phyloP scores from a whole-genome alignment of 1,284 basidiomycete species.

The Neonothopanus nambi region DNA sequence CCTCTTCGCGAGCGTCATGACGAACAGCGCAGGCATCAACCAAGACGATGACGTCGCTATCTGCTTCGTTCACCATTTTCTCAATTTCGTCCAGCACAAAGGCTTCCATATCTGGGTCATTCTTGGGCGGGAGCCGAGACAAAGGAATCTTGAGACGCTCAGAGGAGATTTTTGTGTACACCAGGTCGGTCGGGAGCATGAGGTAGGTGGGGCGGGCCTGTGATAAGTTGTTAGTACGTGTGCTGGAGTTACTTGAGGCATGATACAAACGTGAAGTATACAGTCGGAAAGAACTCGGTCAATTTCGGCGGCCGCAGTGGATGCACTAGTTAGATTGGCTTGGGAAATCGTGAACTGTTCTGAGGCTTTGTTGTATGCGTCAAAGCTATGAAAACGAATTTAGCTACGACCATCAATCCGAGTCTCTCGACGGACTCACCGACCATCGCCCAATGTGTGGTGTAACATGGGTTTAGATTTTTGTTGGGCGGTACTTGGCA shows the following conservation, averaged over 20 bases:
- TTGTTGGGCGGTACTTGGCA: conserved; percentile 76
- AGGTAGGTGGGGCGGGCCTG: conserved; percentile 88
- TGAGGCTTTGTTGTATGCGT: conserved; percentile 79
- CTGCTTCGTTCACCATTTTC: conserved; percentile 61
- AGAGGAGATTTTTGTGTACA: conserved; percentile 67
- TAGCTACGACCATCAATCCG: not conserved
- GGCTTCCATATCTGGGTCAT: conserved; percentile 62
- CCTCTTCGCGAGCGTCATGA: conserved; percentile 72
- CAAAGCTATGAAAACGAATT: conserved; percentile 46
- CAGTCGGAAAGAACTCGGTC: conserved; percentile 81
- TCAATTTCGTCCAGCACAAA: conserved; percentile 78
- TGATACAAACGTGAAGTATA: conserved; percentile 53
- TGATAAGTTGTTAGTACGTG: not conserved
- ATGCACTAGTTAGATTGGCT: conserved; percentile 55
- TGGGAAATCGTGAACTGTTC: conserved; percentile 77
- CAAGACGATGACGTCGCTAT: conserved; percentile 72
- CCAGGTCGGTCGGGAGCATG: conserved; percentile 85
- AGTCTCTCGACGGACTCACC: conserved; percentile 36
- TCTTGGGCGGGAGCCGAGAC: conserved; percentile 46
- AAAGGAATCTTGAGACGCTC: conserved; percentile 68
- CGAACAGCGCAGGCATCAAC: conserved; percentile 89
- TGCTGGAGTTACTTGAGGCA: not conserved
- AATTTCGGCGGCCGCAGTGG: conserved; percentile 68
- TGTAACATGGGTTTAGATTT: conserved; percentile 73
- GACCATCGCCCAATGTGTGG: conserved; percentile 85